Evolutionary conservation across 1,284 basidiomycete genomes (phyloP).

Genomic region (Mycocalia duriaeana): DNA sequence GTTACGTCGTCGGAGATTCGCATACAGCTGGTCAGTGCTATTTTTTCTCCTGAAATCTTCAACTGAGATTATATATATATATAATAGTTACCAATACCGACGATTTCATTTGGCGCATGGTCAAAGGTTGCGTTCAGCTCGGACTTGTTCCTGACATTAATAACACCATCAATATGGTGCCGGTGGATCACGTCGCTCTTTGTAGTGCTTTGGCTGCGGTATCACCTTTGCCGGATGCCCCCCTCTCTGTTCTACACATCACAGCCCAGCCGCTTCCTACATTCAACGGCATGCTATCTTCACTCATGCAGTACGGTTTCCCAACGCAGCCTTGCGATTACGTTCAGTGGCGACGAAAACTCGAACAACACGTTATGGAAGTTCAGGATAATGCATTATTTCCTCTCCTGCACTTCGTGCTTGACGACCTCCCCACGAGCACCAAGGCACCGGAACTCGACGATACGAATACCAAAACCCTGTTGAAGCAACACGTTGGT

Average conservation of each 20-base stretch:
- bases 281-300: constrained; percentile 84
- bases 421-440: constrained; percentile 95
- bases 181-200: constrained; percentile 93
- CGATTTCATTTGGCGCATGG: constrained; percentile 97
- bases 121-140: constrained; percentile 96
- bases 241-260: constrained; percentile 80
- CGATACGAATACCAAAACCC: constrained; percentile 74
- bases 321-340: constrained; percentile 80
- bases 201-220: constrained; percentile 74
- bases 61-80: constrained; percentile 9
- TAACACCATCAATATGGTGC: constrained; percentile 98
- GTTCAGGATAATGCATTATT: constrained; percentile 95
- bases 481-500: constrained; percentile 49
- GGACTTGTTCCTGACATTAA: constrained; percentile 96
- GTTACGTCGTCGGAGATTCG: constrained; percentile 96
- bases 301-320: constrained; percentile 82
- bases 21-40: constrained; percentile 65
- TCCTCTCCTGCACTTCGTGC: constrained; percentile 93
- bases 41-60: constrained; percentile 1
- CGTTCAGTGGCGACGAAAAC: constrained; percentile 83
- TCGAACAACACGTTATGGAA: constrained; percentile 94
- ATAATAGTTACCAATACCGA: constrained; percentile 91
- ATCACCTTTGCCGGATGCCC: constrained; percentile 42
- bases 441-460: constrained; percentile 94
- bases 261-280: constrained; percentile 84